A percentile compares a stretch with the other conserved stretches of the same genome.
phyloP scores from a whole-genome alignment of 768 basidiomycete genomes.

The Strobilomyces dryophilus region DNA sequence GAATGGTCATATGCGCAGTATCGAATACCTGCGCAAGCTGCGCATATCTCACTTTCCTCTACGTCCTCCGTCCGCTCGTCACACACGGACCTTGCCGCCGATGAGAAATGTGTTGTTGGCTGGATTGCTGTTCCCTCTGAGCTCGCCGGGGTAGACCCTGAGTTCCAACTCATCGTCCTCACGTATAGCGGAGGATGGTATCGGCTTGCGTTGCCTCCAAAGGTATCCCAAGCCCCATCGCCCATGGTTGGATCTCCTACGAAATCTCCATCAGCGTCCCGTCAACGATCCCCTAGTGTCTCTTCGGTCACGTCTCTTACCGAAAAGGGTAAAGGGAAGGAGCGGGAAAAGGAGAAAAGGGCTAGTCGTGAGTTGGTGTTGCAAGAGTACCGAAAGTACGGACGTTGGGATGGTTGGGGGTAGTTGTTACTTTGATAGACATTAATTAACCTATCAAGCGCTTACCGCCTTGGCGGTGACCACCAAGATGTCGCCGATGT shows the following conservation, averaged over 20 bases:
- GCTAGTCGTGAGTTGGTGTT: slow-evolving; percentile 64
- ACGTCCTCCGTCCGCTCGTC: slow-evolving; percentile 54
- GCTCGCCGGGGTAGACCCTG: slow-evolving; percentile 31
- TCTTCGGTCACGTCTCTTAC: slow-evolving; percentile 47
- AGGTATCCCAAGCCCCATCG: slow-evolving; percentile 18
- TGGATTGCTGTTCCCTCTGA: slow-evolving; percentile 62
- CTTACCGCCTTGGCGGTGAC: neutral
- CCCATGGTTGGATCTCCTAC: slow-evolving; percentile 41
- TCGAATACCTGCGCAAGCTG: slow-evolving; percentile 78
- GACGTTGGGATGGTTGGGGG: slow-evolving; percentile 89
- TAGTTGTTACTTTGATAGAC: slow-evolving; percentile 18
- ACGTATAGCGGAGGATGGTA: slow-evolving; percentile 95
- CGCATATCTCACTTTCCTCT: slow-evolving; percentile 76
- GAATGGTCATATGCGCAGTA: slow-evolving; percentile 96
- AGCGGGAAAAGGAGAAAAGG: slow-evolving; percentile 51
- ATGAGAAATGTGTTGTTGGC: slow-evolving; percentile 84
- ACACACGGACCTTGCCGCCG: slow-evolving; percentile 61
- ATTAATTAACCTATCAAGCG: no score
- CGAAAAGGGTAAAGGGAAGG: slow-evolving; percentile 53
- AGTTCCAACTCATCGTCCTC: slow-evolving; percentile 78
- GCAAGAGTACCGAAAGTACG: slow-evolving; percentile 76
- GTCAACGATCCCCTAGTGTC: slow-evolving; percentile 50
- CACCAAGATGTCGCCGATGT: slow-evolving; percentile 23
- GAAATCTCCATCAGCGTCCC: slow-evolving; percentile 34
- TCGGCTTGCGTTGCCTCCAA: slow-evolving; percentile 60